These are phyloP conservation scores for Aleurites moluccanus DNA, from an alignment of 441 rosid genomes.

Conservation along the genomic window DNA sequence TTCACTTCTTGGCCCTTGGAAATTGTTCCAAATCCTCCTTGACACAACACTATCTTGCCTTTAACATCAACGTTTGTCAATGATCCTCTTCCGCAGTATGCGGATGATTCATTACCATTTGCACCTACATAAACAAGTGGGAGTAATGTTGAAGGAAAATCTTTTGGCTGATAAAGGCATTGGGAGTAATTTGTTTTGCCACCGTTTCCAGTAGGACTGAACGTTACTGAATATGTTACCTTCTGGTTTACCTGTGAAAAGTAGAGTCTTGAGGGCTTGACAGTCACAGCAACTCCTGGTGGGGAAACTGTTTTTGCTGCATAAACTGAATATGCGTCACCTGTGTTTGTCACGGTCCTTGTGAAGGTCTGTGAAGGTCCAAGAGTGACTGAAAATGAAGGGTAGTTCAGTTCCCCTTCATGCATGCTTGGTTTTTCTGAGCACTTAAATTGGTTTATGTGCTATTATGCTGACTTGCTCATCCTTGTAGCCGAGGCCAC, in stretches of 20 bases:
- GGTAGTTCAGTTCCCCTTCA: conserved; percentile 49
- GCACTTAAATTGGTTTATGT: too few species aligned
- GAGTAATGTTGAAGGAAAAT: background rate
- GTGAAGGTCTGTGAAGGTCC: conserved; percentile 40
- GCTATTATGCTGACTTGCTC: too few species aligned
- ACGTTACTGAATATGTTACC: conserved; percentile 39
- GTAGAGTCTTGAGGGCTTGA: conserved; percentile 35
- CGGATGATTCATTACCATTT: background rate
- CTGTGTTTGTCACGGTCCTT: conserved; percentile 44
- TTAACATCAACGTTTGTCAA: background rate
- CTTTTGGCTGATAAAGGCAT: background rate
- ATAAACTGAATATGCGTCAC: conserved; percentile 32
- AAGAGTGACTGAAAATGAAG: conserved; percentile 46
- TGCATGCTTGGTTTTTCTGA: too few species aligned
- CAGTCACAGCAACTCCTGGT: conserved; percentile 40
- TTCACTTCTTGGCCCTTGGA: background rate
- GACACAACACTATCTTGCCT: conserved; percentile 15
- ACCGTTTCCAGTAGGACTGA: conserved; percentile 21
- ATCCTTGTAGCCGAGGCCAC: too few species aligned
- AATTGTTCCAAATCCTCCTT: background rate
- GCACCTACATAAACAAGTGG: background rate
- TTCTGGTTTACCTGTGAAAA: conserved; percentile 39
- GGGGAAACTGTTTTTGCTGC: conserved; percentile 32
- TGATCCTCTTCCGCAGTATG: background rate
- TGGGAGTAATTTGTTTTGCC: too few species aligned